Conservation (phyloP, 2,329 filamentous ascomycete species). For the Rhinocladiella similis region DNA sequence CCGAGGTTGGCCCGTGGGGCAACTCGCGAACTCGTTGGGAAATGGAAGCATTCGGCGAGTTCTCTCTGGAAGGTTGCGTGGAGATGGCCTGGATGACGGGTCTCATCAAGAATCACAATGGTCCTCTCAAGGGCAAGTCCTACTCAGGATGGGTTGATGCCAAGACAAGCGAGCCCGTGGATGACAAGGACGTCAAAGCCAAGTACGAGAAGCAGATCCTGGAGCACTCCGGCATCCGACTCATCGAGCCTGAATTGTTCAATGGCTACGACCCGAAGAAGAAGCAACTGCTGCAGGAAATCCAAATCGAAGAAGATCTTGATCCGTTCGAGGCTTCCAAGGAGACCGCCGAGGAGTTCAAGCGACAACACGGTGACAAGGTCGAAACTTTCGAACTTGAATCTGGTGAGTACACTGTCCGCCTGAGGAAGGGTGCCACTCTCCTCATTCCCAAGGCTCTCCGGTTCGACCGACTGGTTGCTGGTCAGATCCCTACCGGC, state of each 20-base stretch:
- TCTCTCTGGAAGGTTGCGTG: slow-evolving; percentile 95
- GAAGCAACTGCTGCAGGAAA: slow-evolving; percentile 97
- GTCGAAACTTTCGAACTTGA: slow-evolving; percentile 97
- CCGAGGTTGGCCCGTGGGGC: slow-evolving; percentile 98
- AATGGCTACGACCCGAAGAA: slow-evolving; percentile 96
- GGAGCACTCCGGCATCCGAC: slow-evolving; percentile 93
- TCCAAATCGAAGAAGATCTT: slow-evolving; percentile 94
- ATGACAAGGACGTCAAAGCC: slow-evolving; percentile 95
- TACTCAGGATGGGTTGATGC: slow-evolving; percentile 95
- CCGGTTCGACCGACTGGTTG: slow-evolving; percentile 94
- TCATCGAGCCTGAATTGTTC: slow-evolving; percentile 97
- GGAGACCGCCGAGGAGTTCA: slow-evolving; percentile 96
- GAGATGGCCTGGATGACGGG: slow-evolving; percentile 99
- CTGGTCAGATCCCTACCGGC: slow-evolving; percentile 92
- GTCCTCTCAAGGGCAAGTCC: slow-evolving; percentile 89
- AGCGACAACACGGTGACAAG: slow-evolving; percentile 94
- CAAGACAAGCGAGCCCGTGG: slow-evolving; percentile 91
- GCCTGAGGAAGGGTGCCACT: slow-evolving; percentile 91
- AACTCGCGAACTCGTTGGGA: slow-evolving; percentile 98
- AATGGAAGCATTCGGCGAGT: slow-evolving; percentile 96
- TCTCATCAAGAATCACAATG: slow-evolving; percentile 98
- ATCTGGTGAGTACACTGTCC: slow-evolving; percentile 90
- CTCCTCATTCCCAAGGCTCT: slow-evolving; percentile 96
- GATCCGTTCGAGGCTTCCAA: slow-evolving; percentile 97
- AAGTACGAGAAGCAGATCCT: slow-evolving; percentile 98